Base-by-base conservation (phyloP, 2,329 filamentous ascomycete genomes). In the Neospermospora avenae region DNA sequence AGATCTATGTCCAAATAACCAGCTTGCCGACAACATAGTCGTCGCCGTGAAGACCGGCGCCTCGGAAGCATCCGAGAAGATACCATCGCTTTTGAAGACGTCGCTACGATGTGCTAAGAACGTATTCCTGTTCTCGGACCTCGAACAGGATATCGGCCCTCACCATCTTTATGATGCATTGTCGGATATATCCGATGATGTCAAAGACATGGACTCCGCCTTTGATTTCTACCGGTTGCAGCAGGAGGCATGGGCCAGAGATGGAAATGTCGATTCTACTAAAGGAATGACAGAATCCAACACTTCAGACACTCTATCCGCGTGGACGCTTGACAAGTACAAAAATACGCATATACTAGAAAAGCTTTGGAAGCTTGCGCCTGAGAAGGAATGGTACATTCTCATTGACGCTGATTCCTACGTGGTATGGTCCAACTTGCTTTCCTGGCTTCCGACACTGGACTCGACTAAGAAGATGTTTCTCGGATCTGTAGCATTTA, bases 291-390 rank as follows among this genome's bases (percentile, higher is more conserved):
- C 56, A 49, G 46, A 52, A 34, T 58, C 55, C 18, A 72, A 74
- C 42, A 68, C 67, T 35, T 62, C 68, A 5, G 71, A 69, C 59
- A 58, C 73, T 58, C 62, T 67, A 62, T 74, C 78, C 22, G 76
- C 76, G 1, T 85, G 82, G 83, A 76, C 74, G 10, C 71, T 85
- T 35, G 83, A 86, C 74, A 84, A 84, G 73, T 86, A 84, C 74
- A 85, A 86, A 72, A 84, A 83, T 68, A 74, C 84, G 46, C 82
- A 84, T 68, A 82, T 84, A 65, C 76, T 82, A n/a, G 78, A 83
- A 70, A 83, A 82, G 71, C 71, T 78, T 0, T 84, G 78, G 68
- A 67, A 70, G n/a, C 68, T 80, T 70, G 76, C 78, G 18, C 81
- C 82, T 13, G 68, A 76, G 58, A 79, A 79, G 61, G 79, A 84